These are phyloP conservation scores for Candida pseudoglaebosa DNA, from an alignment of 805 yeast species.

Conservation along the genomic window DNA sequence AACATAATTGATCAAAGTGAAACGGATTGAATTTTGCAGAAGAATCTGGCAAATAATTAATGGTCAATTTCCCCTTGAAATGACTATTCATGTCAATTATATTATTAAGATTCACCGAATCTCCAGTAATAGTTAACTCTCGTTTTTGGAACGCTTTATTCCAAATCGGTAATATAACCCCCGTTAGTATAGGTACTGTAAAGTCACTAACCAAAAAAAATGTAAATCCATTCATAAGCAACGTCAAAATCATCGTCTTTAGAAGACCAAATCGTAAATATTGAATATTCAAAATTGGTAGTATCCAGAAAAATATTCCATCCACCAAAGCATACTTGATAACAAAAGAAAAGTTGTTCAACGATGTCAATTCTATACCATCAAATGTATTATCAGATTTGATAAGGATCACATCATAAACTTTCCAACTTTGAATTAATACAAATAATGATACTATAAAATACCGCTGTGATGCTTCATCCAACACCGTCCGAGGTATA, in stretches of 20 bases:
- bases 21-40: slow-evolving; percentile 81
- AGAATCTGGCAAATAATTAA: slow-evolving; percentile 87
- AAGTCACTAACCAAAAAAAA: slow-evolving; percentile 51
- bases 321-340: slow-evolving; percentile 73
- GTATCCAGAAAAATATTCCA: slow-evolving; percentile 60
- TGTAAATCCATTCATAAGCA: slow-evolving; percentile 46
- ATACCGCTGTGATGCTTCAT: slow-evolving; percentile 72
- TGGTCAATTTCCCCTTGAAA: slow-evolving; percentile 80
- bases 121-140: slow-evolving; percentile 53
- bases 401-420: slow-evolving; percentile 63
- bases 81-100: slow-evolving; percentile 52
- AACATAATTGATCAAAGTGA: slow-evolving; percentile 56
- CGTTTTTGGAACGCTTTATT: slow-evolving; percentile 35
- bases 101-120: slow-evolving; percentile 33
- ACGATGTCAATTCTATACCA: slow-evolving; percentile 30
- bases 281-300: slow-evolving; percentile 76
- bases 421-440: slow-evolving; percentile 80
- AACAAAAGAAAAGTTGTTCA: slow-evolving; percentile 54
- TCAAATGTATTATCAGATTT: slow-evolving; percentile 40
- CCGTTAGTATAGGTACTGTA: slow-evolving; percentile 43
- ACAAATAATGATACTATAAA: slow-evolving; percentile 63
- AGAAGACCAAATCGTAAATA: slow-evolving; percentile 61
- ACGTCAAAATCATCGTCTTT: slow-evolving; percentile 48
- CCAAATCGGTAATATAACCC: slow-evolving; percentile 39
- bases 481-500: slow-evolving; percentile 64